Base-by-base conservation (phyloP, 805 yeast genomes). In the Starmerella riodocensis region DNA sequence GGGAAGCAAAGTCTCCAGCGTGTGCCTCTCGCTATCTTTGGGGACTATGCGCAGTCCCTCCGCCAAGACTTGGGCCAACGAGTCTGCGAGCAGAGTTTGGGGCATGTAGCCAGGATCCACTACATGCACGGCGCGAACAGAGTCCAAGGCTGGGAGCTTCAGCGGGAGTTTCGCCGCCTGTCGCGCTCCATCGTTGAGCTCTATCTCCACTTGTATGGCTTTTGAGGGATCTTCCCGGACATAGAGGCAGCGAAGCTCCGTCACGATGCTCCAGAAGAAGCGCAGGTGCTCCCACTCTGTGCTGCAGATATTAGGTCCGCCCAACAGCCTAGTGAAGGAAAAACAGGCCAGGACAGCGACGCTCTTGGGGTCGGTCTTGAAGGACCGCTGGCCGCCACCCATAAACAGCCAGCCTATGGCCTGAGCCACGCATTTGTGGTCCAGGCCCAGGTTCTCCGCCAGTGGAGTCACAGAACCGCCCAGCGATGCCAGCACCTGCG, bases 381-480 rank as follows among this genome's bases (percentile, higher is more conserved):
- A 70, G 0, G 93, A 85, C 57, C 74, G 84, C 55, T 84, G 95
- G 0, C 97, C 95, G 1, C 94, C 91, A 0, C 95, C 95, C 27
- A 91, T 57, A 54, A 88, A 86, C 39, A 88, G 62, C 50, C 88
- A 74, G 2, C 99, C 99, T 28, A 91, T 59, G 0, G 93, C 81
- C 64, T 82, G 70, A 51, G 81, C 83, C 1, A 76, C 65, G 0
- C 86, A 81, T 74, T 80, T 73, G 52, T 72, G 81, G 43, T 74
- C 72, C 0, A 94, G 91, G 56, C 71, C 84, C 8, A 36, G 14
- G 7, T 66, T 64, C 32, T 64, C 54, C 11, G 22, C 35, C 20
- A 22, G 18, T 14, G 16, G 21, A 3, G n/a, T 4, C 16, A 18
- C 26, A 5, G 19, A 4, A 2, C 16, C 25, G 3, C 27, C 4